Percentiles rank a stretch among this genome's conserved stretches.
Conservation (phyloP, 441 rosid genomes). For the Erysimum cheiri region DNA sequence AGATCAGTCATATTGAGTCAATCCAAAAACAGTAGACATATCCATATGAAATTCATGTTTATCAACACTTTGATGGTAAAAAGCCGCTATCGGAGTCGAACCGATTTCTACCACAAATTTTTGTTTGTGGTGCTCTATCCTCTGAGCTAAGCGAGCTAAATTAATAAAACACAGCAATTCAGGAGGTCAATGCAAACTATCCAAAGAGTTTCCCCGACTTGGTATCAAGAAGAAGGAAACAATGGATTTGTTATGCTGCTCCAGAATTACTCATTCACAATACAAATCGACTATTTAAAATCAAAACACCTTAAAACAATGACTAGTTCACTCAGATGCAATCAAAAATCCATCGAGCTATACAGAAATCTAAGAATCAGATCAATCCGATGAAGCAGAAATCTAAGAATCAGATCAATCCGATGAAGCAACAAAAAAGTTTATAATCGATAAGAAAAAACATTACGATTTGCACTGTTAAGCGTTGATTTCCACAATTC, state of each 20-base stretch:
- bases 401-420: too few relatives aligned
- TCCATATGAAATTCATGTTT: background rate
- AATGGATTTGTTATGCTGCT: background rate
- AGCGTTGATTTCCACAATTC: background rate
- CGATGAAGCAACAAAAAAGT: background rate
- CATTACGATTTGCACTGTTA: too few relatives aligned
- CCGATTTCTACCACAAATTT: constrained; percentile 43
- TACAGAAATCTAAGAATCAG: too few relatives aligned
- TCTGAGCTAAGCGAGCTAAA: constrained; percentile 24
- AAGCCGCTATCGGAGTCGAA: constrained; percentile 43
- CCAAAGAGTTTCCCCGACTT: background rate
- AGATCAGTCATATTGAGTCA: background rate
- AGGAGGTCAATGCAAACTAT: background rate
- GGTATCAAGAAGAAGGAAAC: background rate
- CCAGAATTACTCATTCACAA: background rate
- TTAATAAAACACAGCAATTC: background rate
- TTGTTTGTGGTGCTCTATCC: constrained; percentile 31
- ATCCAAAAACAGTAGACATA: background rate
- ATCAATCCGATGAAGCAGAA: background rate
- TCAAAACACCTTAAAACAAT: background rate
- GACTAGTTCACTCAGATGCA: background rate
- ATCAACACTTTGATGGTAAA: background rate
- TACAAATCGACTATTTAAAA: background rate
- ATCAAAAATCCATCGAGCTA: background rate
- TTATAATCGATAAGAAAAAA: background rate